phyloP scores from a whole-genome alignment of 1,284 basidiomycete species.

The Vanrija pseudolonga region DNA sequence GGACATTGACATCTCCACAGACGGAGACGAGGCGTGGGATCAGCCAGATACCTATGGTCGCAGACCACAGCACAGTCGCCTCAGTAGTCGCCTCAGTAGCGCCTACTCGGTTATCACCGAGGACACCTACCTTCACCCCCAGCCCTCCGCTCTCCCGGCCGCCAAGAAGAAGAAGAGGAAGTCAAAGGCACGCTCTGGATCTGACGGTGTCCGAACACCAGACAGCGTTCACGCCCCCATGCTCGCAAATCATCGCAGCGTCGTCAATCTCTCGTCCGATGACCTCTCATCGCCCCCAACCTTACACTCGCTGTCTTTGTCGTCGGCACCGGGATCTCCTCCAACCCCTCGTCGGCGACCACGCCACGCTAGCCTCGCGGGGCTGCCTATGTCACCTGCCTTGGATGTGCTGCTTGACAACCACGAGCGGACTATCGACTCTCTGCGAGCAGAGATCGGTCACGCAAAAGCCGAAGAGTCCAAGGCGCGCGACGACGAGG shows the following conservation, averaged over 20 bases:
- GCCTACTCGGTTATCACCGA: constrained; percentile 35
- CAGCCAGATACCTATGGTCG: background rate
- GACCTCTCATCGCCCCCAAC: background rate
- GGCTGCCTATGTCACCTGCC: constrained; percentile 20
- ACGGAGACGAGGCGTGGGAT: constrained; percentile 9
- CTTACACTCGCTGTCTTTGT: background rate
- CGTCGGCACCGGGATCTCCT: constrained; percentile 3
- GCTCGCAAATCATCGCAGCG: background rate
- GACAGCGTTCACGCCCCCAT: background rate
- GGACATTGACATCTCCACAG: constrained; percentile 9
- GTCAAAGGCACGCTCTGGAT: constrained; percentile 13
- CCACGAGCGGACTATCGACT: constrained; percentile 38
- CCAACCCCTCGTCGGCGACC: constrained; percentile 13
- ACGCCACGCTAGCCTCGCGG: constrained; percentile 22
- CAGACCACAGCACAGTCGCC: background rate
- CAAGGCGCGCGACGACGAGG: constrained; percentile 36
- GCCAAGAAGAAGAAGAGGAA: constrained; percentile 36
- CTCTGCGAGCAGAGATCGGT: constrained; percentile 40
- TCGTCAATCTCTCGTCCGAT: constrained; percentile 7
- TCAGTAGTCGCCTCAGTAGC: constrained; percentile 2
- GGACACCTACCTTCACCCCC: constrained; percentile 29
- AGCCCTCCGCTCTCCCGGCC: background rate
- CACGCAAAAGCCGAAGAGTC: constrained; percentile 39
- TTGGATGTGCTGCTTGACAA: constrained; percentile 29
- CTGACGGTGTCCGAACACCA: background rate